These are phyloP conservation scores for Aspergillus fischeri DNA, from an alignment of 2,329 filamentous ascomycete genomes.

Conservation along the genomic window DNA sequence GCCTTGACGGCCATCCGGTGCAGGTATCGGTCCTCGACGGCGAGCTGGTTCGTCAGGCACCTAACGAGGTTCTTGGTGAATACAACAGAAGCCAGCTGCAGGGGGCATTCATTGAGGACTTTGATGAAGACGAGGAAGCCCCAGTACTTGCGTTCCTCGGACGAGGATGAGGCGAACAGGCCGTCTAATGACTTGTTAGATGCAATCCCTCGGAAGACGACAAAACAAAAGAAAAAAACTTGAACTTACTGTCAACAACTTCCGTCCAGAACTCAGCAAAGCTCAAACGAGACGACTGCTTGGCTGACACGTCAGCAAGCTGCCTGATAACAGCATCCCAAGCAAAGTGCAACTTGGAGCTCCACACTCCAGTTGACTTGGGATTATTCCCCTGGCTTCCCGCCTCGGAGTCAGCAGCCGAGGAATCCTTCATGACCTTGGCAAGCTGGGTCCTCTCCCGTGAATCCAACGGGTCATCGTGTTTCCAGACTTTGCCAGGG, in stretches of 20 bases:
- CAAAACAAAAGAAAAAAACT: conserved; percentile 33
- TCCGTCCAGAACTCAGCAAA: conserved; percentile 82
- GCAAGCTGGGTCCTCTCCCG: conserved; percentile 66
- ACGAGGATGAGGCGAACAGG: conserved; percentile 75
- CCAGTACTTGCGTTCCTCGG: conserved; percentile 84
- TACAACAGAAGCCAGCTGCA: conserved; percentile 52
- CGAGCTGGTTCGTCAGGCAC: conserved; percentile 77
- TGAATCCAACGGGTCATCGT: conserved; percentile 65
- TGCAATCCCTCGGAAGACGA: not conserved
- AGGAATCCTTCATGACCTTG: conserved; percentile 70
- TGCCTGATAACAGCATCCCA: conserved; percentile 72
- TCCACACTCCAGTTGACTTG: conserved; percentile 65
- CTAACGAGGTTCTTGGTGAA: conserved; percentile 82
- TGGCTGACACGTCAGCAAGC: conserved; percentile 29
- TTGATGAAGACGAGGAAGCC: conserved; percentile 85
- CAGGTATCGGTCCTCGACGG: conserved; percentile 71
- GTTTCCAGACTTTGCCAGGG: conserved; percentile 68
- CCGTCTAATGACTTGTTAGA: conserved; percentile 55
- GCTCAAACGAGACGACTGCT: conserved; percentile 34
- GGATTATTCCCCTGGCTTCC: conserved; percentile 26
- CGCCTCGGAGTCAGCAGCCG: conserved; percentile 25
- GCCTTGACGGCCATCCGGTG: conserved; percentile 74
- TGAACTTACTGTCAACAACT: conserved; percentile 72
- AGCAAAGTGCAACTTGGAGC: conserved; percentile 76
- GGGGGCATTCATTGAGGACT: conserved; percentile 56